phyloP scores from a whole-genome alignment of 805 yeast species.

The Lipomyces lipofer region DNA sequence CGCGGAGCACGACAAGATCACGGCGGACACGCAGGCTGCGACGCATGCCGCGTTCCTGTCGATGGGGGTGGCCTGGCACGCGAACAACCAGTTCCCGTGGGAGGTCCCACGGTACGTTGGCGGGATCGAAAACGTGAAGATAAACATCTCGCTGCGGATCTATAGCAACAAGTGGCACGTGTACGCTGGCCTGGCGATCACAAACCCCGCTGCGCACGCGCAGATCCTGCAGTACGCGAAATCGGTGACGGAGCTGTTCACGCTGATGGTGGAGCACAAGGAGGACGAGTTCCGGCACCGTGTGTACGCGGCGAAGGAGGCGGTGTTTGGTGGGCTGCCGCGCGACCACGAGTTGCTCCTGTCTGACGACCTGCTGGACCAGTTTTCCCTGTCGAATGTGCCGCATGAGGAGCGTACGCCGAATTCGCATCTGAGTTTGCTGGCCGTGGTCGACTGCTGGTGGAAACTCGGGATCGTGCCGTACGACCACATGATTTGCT shows the following conservation, averaged over 20 bases:
- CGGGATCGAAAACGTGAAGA: slow-evolving; percentile 93
- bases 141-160: slow-evolving; percentile 87
- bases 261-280: slow-evolving; percentile 74
- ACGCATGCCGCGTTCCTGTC: slow-evolving; percentile 96
- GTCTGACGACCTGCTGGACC: slow-evolving; percentile 78
- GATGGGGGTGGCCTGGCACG: slow-evolving; percentile 97
- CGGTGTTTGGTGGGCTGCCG: slow-evolving; percentile 64
- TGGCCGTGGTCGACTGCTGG: slow-evolving; percentile 96
- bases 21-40: slow-evolving; percentile 98
- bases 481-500: slow-evolving; percentile 94
- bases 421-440: slow-evolving; percentile 83
- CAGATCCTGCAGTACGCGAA: slow-evolving; percentile 88
- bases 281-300: slow-evolving; percentile 59
- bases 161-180: slow-evolving; percentile 97
- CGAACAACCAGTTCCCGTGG: slow-evolving; percentile 87
- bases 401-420: slow-evolving; percentile 67
- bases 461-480: slow-evolving; percentile 79
- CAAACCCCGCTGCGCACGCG: slow-evolving; percentile 90
- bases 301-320: slow-evolving; percentile 63
- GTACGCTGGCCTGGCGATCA: slow-evolving; percentile 94
- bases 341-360: slow-evolving; percentile 59
- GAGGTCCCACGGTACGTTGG: slow-evolving; percentile 79
- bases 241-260: slow-evolving; percentile 78
- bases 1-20: slow-evolving; percentile 87
- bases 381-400: slow-evolving; percentile 70